Percentiles rank a stretch among this genome's conserved stretches.
Conservation (phyloP, 2,329 filamentous ascomycete genomes). For the Paecilomyces niveus region DNA sequence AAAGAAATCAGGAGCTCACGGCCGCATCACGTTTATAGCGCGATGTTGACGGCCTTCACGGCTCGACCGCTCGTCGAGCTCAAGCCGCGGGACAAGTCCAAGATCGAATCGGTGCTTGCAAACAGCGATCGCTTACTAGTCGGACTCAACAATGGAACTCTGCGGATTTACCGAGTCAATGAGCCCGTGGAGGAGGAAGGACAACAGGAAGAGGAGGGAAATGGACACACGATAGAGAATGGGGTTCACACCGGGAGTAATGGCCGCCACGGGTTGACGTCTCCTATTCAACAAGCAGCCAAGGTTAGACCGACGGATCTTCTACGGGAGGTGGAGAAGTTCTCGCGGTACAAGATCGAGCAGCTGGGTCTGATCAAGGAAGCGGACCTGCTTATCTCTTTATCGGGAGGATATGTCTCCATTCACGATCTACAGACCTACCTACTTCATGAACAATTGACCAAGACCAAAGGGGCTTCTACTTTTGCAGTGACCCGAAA, state of each 20-base stretch:
- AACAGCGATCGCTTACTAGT: slow-evolving; percentile 90
- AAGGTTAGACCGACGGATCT: slow-evolving; percentile 64
- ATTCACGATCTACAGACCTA: slow-evolving; percentile 86
- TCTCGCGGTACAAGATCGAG: slow-evolving; percentile 81
- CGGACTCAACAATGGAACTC: slow-evolving; percentile 78
- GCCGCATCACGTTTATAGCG: slow-evolving; percentile 12
- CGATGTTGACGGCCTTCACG: slow-evolving; percentile 94
- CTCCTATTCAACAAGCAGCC: slow-evolving; percentile 7
- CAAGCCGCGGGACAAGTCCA: slow-evolving; percentile 88
- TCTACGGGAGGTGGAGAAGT: slow-evolving; percentile 86
- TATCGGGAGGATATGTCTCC: slow-evolving; percentile 84
- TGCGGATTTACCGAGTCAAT: slow-evolving; percentile 89
- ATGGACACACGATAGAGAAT: slow-evolving; percentile 9
- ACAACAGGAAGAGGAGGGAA: slow-evolving; percentile 19
- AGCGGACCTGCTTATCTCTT: slow-evolving; percentile 79
- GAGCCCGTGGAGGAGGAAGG: slow-evolving; percentile 45
- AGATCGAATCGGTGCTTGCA: slow-evolving; percentile 90
- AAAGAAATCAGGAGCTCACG: slow-evolving; percentile 2
- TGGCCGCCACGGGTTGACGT: slow-evolving; percentile 3
- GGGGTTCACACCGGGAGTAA: slow-evolving; percentile 10
- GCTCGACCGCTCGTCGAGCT: slow-evolving; percentile 96
- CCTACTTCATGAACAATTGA: slow-evolving; percentile 69
- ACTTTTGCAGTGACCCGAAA: slow-evolving; percentile 93
- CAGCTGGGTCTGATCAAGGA: slow-evolving; percentile 96
- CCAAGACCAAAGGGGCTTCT: slow-evolving; percentile 78